Conservation (phyloP, 768 basidiomycete genomes). For the Tulasnella sp. region DNA sequence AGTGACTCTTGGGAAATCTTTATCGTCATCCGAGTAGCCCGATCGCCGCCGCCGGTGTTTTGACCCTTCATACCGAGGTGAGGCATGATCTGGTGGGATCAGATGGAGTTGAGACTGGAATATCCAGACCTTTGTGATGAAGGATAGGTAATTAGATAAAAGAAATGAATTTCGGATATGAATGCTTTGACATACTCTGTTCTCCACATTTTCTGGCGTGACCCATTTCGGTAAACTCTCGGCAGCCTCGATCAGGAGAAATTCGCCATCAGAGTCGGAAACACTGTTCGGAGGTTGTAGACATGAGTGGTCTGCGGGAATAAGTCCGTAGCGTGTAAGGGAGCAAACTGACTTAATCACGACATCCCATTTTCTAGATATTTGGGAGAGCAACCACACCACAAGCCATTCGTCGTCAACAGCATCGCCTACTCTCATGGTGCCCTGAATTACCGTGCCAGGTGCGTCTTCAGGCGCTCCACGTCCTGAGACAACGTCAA, state of each 20-base stretch:
- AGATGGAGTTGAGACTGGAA: constrained; percentile 73
- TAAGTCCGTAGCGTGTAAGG: background rate
- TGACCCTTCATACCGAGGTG: constrained; percentile 36
- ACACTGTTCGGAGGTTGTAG: constrained; percentile 38
- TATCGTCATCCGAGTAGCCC: constrained; percentile 37
- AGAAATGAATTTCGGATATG: constrained; percentile 18
- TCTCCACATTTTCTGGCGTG: constrained; percentile 79
- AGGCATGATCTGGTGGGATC: constrained; percentile 71
- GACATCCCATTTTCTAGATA: constrained; percentile 69
- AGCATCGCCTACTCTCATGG: constrained; percentile 86
- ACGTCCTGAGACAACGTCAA: constrained; percentile 44
- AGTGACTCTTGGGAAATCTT: constrained; percentile 26
- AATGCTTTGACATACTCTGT: constrained; percentile 58
- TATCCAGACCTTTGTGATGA: constrained; percentile 72
- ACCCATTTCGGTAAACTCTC: constrained; percentile 84
- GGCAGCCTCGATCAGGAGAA: constrained; percentile 92
- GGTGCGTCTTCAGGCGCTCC: background rate
- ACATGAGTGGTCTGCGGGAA: background rate
- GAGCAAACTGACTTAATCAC: constrained; percentile 67
- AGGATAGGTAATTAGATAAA: constrained; percentile 19
- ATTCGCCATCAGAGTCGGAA: constrained; percentile 89
- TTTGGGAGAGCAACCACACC: constrained; percentile 76
- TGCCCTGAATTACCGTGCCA: constrained; percentile 59
- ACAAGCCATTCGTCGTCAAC: constrained; percentile 98
- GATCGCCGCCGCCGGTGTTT: constrained; percentile 39